Base-by-base conservation (phyloP, 257 asterid species). In the Buddleja alternifolia region DNA sequence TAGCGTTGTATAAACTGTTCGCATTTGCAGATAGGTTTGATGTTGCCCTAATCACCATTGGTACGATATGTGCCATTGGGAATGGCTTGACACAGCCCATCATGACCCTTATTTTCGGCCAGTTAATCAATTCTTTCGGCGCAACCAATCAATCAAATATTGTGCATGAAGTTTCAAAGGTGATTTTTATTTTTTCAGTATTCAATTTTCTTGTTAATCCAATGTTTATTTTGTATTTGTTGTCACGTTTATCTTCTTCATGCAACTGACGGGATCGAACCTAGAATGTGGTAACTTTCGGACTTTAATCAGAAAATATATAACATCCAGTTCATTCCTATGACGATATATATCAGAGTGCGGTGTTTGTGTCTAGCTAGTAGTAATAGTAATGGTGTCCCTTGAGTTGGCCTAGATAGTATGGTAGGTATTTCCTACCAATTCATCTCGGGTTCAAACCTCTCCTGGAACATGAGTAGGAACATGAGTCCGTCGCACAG, bases 11-110 rank as follows among this genome's bases (percentile, higher is more conserved):
- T 15, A 89, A 77, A 42, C 85, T 91, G 17, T 91, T 86, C 46
- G 51, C 80, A 0, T 85, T 86, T n/a, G 95, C 96, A 4, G 95
- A 89, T 36, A 74, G 75, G 41, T 8, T 75, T 1, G 97, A 91
- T 60, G 32, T 75, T 6, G 39, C 60, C 3, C 52, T 91, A 8
- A 85, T 91, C 67, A 24, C 70, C 2, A 58, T 66, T 3, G 97
- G 97, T 29, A 79, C 88, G 0, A 12, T 91, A 8, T 63, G 78
- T 6, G 95, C 95, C 8, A 37, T 78, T 8, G 88, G 62, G 0
- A 85, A 77, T 59, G 97, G 97, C 14, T 16, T 85, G 37, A 24
- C 96, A 4, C 95, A 87, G 80, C 96, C 96, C 32, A 0, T 85
- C n/a, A 91, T 87, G 96, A 79, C 95, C 6, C 71, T 89, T 17